Evolutionary conservation across 441 rosid species (phyloP).

Genomic region (Kokia cookei): DNA sequence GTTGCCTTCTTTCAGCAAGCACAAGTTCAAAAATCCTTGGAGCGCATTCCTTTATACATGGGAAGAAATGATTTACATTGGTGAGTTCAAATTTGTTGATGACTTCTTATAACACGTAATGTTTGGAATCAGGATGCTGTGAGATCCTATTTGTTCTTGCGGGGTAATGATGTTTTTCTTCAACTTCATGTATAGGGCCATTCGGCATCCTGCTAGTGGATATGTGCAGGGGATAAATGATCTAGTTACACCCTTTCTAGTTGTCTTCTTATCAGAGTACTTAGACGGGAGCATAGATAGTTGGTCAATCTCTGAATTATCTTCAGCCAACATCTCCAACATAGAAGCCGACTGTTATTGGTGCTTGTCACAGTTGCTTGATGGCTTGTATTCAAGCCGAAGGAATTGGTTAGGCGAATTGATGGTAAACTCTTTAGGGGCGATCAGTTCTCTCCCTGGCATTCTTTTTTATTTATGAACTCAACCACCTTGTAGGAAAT

Average conservation of each 20-base stretch:
- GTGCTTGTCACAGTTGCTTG: slow-evolving; percentile 93
- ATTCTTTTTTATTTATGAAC: background rate
- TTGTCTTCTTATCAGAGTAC: slow-evolving; percentile 85
- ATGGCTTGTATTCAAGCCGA: slow-evolving; percentile 98
- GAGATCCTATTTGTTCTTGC: background rate
- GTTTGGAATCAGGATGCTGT: background rate
- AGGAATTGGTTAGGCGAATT: slow-evolving; percentile 91
- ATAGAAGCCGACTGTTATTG: slow-evolving; percentile 97
- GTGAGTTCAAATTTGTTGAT: background rate
- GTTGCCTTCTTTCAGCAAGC: slow-evolving; percentile 90
- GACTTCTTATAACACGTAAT: background rate
- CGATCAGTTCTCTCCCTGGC: background rate
- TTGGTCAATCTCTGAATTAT: slow-evolving; percentile 74
- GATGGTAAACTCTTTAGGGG: slow-evolving; percentile 52
- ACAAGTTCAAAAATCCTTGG: slow-evolving; percentile 96
- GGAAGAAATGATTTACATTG: slow-evolving; percentile 33
- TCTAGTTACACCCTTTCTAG: slow-evolving; percentile 94
- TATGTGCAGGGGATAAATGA: slow-evolving; percentile 98
- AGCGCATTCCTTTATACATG: slow-evolving; percentile 92
- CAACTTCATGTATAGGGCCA: slow-evolving; percentile 67
- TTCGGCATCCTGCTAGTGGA: slow-evolving; percentile 98
- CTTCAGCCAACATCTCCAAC: slow-evolving; percentile 57
- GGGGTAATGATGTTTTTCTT: slow-evolving; percentile 9
- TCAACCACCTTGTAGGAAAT: background rate
- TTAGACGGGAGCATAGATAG: slow-evolving; percentile 68